Evolutionary conservation across 2,329 filamentous ascomycete genomes (phyloP), one percentile per base, ranked within the genome.

Genomic region (Claviceps pazoutovae): DNA sequence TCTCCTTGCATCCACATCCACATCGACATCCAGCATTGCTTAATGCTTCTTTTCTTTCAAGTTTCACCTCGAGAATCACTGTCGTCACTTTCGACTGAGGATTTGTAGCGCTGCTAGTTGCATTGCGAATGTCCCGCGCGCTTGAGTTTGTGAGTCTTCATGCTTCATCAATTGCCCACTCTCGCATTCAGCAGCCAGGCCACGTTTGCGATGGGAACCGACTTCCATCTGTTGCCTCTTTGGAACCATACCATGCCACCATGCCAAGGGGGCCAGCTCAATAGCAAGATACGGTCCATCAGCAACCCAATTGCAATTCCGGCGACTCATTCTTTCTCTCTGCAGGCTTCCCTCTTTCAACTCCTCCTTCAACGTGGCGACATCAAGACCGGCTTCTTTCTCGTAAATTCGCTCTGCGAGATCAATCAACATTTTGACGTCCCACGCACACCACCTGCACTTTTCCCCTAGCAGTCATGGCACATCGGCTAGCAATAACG

Each of bases 401-500:
- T 3, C 11, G 17, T 39, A 7, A 4, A 42, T 47, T 49, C 13
- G 11, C 13, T 23, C 48, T 26, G 7, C 11, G 21, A 6, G 14
- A 9, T 19, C 26, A 17, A 26, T 34, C 46, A 13, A 21, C 46
- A 48, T 14, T 37, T 37, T 23, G 30, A 26, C 39, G 11, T 17
- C 21, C 23, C 34, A 30, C 43, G 21, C 57, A 53, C 46, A 46
- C 46, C 47, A 38, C 47, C 48, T 23, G 41, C 48, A n/a, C 50
- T 44, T 50, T 42, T 48, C 37, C 47, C 37, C 41, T 52, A 51
- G 49, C 49, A 51, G 55, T 54, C 55, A 76, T 76, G 73, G 68
- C 73, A 55, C 71, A 75, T 62, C 69, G 70, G 63, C 66, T 76
- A 62, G 70, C 68, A 56, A 66, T 54, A 41, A 56, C 68, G 54